Conservation (phyloP, 164 flowering plant genomes). For the Vitis cinerea region DNA sequence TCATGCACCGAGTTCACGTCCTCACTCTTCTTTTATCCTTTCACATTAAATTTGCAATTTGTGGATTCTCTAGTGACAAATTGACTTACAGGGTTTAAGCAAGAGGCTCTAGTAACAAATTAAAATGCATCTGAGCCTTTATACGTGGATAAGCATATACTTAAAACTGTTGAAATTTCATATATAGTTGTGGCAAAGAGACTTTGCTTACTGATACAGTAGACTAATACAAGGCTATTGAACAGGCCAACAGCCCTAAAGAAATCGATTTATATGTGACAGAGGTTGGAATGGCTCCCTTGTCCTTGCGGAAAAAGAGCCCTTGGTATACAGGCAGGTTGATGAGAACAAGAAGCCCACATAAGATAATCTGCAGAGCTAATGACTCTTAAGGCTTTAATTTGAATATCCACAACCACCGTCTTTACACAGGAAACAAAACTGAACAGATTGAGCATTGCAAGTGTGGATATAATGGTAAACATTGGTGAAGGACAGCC, state of each 20-base stretch:
- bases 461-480: conserved; percentile 20
- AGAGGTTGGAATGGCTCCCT: conserved; percentile 24
- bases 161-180: too few species aligned
- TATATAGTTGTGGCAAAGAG: too few species aligned
- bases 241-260: conserved; percentile 14
- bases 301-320: conserved; percentile 27
- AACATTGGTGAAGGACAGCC: conserved; percentile 40
- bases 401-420: conserved; percentile 9
- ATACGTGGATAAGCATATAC: too few species aligned
- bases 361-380: conserved; percentile 15
- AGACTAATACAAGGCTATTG: neutral
- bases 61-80: too few species aligned
- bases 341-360: conserved; percentile 23
- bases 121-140: too few species aligned
- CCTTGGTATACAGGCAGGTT: conserved; percentile 28
- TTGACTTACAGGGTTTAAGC: too few species aligned
- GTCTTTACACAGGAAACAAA: conserved; percentile 15
- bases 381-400: conserved; percentile 12
- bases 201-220: too few species aligned
- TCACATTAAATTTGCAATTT: too few species aligned
- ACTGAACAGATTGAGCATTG: conserved; percentile 21
- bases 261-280: conserved; percentile 16
- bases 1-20: too few species aligned
- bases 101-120: too few species aligned
- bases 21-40: too few species aligned